A percentile compares a stretch with the other conserved stretches of the same genome.
phyloP scores from a whole-genome alignment of 148 eudicot species.

The Rhododendron kiyosumense region DNA sequence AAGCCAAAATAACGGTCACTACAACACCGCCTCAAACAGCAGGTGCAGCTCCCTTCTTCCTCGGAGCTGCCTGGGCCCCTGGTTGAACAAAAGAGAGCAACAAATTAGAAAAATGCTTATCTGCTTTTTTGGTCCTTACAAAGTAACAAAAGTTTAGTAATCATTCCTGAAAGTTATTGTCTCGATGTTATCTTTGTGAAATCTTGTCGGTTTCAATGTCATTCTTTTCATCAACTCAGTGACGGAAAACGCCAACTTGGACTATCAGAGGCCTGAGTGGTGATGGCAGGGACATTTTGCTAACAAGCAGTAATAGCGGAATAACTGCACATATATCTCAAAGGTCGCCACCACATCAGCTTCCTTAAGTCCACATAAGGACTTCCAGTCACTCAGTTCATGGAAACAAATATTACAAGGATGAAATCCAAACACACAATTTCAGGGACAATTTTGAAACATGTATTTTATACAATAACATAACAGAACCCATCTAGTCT shows the following conservation, averaged over 20 bases:
- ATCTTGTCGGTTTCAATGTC: neutral
- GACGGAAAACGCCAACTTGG: neutral
- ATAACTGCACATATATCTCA: neutral
- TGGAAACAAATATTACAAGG: neutral
- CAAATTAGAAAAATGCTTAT: neutral
- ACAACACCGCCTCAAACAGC: slow-evolving; percentile 11
- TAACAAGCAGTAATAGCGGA: no score
- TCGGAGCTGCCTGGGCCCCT: slow-evolving; percentile 39
- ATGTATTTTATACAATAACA: no score
- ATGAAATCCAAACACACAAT: neutral
- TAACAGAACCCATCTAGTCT: no score
- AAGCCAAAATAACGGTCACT: neutral
- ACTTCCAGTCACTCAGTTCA: neutral
- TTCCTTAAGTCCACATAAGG: neutral
- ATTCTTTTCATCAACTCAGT: neutral
- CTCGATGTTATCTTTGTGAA: neutral
- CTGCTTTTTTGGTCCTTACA: neutral
- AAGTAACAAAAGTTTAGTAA: neutral
- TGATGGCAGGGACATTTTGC: neutral
- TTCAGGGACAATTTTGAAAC: neutral
- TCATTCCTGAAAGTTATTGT: neutral
- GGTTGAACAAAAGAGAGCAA: neutral
- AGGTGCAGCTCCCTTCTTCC: slow-evolving; percentile 31
- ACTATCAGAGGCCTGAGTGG: neutral
- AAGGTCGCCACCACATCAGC: neutral